Conservation (phyloP, 2,329 filamentous ascomycete genomes). For the Lachnellula hyalina region DNA sequence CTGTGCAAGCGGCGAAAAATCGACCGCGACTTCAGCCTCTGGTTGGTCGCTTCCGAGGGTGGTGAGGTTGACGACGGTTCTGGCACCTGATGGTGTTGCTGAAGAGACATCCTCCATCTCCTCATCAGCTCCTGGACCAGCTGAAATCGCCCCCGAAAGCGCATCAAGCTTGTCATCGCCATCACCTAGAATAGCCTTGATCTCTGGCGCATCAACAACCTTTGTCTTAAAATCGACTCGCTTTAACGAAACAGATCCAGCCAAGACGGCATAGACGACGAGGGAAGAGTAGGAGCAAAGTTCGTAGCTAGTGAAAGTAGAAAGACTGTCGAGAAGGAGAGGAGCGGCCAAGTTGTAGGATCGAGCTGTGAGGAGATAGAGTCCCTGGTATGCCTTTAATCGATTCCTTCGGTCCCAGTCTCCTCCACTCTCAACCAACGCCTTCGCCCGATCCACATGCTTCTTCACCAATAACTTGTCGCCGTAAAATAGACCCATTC, state of each 20-base stretch:
- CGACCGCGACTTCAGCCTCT: conserved; percentile 74
- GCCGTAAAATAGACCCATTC: conserved; percentile 91
- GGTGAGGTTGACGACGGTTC: conserved; percentile 82
- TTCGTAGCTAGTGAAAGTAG: conserved; percentile 98
- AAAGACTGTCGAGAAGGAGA: conserved; percentile 90
- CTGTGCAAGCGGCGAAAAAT: conserved; percentile 83
- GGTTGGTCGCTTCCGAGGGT: conserved; percentile 71
- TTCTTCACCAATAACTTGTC: conserved; percentile 91
- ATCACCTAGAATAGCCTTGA: conserved; percentile 91
- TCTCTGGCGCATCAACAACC: conserved; percentile 96
- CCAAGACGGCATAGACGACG: conserved; percentile 92
- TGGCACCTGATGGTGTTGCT: conserved; percentile 46
- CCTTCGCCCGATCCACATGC: conserved; percentile 82
- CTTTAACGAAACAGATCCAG: conserved; percentile 90
- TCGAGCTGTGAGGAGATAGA: conserved; percentile 87
- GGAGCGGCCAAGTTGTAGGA: conserved; percentile 87
- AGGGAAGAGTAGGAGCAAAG: conserved; percentile 94
- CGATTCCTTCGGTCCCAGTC: conserved; percentile 99
- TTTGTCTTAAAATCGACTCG: conserved; percentile 98
- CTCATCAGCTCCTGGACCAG: conserved; percentile 75
- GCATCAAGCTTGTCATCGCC: conserved; percentile 83
- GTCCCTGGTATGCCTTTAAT: conserved; percentile 95
- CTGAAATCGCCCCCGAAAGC: conserved; percentile 72
- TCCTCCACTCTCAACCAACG: conserved; percentile 87
- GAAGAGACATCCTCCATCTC: conserved; percentile 61